Conservation (phyloP, 108 stramenopile genomes). For the Aurantiochytrium sp. region DNA sequence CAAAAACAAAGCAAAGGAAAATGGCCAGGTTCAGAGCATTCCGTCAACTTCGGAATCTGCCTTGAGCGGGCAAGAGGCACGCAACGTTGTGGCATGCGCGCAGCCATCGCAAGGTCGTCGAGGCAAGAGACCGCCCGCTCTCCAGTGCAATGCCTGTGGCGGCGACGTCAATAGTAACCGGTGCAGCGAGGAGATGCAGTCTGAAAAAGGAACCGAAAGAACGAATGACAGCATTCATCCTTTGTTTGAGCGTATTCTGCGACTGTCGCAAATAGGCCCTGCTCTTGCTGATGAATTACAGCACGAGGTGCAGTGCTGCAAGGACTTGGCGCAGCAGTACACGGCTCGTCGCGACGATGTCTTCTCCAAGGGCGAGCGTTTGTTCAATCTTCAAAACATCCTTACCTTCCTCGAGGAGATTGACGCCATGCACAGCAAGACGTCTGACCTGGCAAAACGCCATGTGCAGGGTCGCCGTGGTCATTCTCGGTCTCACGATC, state of each 20-base stretch:
- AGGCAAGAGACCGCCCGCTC: no score
- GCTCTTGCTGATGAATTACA: background rate
- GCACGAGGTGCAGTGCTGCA: background rate
- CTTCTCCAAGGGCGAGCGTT: background rate
- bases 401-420: background rate
- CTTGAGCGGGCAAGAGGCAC: no score
- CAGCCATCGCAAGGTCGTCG: no score
- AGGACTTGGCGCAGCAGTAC: background rate
- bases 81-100: no score
- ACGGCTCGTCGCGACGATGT: background rate
- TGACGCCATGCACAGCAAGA: background rate
- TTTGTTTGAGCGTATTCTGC: background rate
- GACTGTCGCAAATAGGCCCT: background rate
- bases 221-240: background rate
- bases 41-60: no score
- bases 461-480: background rate
- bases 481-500: background rate
- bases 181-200: background rate
- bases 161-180: background rate
- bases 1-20: no score
- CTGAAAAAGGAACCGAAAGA: background rate
- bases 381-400: background rate
- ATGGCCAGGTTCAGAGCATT: no score
- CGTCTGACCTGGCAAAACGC: background rate
- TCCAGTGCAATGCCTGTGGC: no score